Percentiles rank a stretch among this genome's conserved stretches.
These are phyloP conservation scores for Pyrenophora teres DNA, from an alignment of 2,329 filamentous ascomycete genomes.

Conservation along the genomic window DNA sequence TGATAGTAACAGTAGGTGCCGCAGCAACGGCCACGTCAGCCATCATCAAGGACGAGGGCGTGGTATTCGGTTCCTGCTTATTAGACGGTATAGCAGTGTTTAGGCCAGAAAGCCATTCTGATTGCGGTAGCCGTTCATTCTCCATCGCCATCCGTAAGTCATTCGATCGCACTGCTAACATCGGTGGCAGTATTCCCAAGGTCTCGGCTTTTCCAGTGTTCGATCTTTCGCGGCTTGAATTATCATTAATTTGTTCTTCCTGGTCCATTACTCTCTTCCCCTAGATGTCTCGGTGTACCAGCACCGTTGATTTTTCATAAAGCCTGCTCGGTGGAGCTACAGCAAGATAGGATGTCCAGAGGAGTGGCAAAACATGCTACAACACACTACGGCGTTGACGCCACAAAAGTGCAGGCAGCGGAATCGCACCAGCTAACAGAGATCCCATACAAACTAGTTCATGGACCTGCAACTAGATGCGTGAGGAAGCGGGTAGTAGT, in stretches of 20 bases:
- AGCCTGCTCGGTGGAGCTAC: constrained; percentile 9
- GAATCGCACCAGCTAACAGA: not conserved
- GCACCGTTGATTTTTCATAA: constrained; percentile 6
- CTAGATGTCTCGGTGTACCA: constrained; percentile 2
- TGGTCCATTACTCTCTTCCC: not conserved
- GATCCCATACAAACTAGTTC: constrained; percentile 6
- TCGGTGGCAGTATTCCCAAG: not conserved
- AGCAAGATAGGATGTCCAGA: constrained; percentile 1
- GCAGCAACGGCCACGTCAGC: not conserved
- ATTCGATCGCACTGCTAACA: not conserved
- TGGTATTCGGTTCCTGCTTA: not conserved
- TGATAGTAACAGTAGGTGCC: not conserved
- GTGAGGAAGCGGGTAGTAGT: constrained; percentile 5
- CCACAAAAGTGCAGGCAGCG: not conserved
- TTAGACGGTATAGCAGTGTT: not conserved
- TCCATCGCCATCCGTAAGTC: not conserved
- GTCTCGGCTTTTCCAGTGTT: not conserved
- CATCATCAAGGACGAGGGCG: not conserved
- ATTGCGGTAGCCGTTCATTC: not conserved
- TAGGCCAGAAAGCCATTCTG: not conserved
- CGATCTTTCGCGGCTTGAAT: not conserved
- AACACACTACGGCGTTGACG: constrained; percentile 1
- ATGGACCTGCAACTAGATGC: constrained; percentile 3
- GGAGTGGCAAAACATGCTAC: not conserved
- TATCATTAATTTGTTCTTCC: not conserved